Conservation (phyloP, 164 flowering plant genomes). For the Magnolia kwangsiensis region DNA sequence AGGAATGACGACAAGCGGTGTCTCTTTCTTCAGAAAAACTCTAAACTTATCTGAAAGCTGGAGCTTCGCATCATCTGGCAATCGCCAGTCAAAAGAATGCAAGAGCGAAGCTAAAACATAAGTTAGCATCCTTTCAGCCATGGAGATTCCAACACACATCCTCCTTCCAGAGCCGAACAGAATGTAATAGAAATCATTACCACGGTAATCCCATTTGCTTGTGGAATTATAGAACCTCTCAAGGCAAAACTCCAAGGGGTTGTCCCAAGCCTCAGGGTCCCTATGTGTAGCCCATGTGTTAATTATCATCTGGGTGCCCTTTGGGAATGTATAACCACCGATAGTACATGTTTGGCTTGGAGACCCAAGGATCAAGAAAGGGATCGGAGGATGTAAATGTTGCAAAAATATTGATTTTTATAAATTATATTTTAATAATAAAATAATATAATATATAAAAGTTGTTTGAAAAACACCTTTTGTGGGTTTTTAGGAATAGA, state of each 20-base stretch:
- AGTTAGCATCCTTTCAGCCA: not conserved
- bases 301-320: not conserved
- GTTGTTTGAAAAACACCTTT: too few relatives aligned
- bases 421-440: too few relatives aligned
- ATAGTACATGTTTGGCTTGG: not conserved
- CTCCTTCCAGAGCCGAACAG: constrained; percentile 5
- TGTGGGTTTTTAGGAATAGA: too few relatives aligned
- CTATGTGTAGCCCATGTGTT: constrained; percentile 7
- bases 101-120: not conserved
- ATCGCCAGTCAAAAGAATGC: constrained; percentile 24
- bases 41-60: constrained; percentile 26
- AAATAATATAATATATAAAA: too few relatives aligned
- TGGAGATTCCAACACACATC: not conserved
- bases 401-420: too few relatives aligned
- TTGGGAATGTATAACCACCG: constrained; percentile 1
- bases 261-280: constrained; percentile 16
- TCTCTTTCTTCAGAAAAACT: constrained; percentile 1
- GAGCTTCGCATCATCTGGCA: constrained; percentile 16
- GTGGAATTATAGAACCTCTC: constrained; percentile 7
- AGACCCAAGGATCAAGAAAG: not conserved
- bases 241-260: constrained; percentile 12
- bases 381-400: not conserved
- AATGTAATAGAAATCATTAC: not conserved
- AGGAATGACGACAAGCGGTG: constrained; percentile 20
- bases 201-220: constrained; percentile 1